Conservation (phyloP, 768 basidiomycete species). For the Galerina sulciceps region DNA sequence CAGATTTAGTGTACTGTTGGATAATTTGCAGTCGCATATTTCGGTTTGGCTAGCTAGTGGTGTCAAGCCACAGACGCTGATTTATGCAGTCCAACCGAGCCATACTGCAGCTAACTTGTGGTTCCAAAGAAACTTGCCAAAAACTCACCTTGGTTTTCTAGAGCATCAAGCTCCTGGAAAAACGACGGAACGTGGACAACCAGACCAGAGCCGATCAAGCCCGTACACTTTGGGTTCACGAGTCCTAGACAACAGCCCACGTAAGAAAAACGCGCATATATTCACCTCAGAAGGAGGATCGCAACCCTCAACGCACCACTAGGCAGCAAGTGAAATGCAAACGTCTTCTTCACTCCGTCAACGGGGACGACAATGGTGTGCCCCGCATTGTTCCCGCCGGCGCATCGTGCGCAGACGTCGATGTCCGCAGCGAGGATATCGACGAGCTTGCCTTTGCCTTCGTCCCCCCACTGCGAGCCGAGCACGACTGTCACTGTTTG, state of each 20-base stretch:
- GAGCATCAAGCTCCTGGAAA: conserved; percentile 88
- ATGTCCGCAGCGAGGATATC: conserved; percentile 90
- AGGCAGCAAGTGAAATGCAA: conserved; percentile 95
- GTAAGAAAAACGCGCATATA: background rate
- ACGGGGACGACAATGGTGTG: conserved; percentile 93
- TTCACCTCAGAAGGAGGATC: conserved; percentile 1
- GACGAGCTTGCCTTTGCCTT: conserved; percentile 95
- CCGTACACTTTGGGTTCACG: conserved; percentile 83
- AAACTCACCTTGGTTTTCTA: conserved; percentile 77
- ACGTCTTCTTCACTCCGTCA: conserved; percentile 77
- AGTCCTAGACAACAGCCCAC: conserved; percentile 55
- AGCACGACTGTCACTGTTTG: conserved; percentile 69
- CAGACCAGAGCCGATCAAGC: conserved; percentile 93
- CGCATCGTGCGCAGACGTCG: conserved; percentile 95
- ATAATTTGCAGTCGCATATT: background rate
- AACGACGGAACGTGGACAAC: conserved; percentile 96
- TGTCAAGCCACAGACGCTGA: too few relatives aligned
- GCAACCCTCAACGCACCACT: conserved; percentile 63
- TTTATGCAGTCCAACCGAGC: too few relatives aligned
- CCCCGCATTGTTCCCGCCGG: conserved; percentile 98
- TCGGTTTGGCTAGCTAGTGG: background rate
- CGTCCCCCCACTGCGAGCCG: conserved; percentile 92
- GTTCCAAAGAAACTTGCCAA: too few relatives aligned
- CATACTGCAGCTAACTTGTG: too few relatives aligned
- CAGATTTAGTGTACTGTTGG: background rate